phyloP scores from a whole-genome alignment of 2,329 filamentous ascomycete species.

The Podosphaera fusca region DNA sequence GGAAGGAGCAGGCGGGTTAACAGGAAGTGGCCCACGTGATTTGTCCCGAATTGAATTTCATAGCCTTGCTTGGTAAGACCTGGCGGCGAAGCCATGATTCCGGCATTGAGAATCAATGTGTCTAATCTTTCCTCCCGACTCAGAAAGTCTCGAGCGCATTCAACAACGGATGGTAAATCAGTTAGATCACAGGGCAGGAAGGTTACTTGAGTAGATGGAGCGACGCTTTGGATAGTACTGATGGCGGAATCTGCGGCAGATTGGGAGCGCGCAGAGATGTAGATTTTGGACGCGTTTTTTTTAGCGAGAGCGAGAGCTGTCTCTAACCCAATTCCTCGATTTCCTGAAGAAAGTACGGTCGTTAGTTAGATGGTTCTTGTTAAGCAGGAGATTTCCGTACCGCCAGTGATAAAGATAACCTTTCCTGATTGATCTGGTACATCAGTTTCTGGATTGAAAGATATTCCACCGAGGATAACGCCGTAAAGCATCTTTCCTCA shows the following conservation, averaged over 20 bases:
- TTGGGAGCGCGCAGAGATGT: constrained; percentile 18
- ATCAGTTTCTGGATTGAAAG: constrained; percentile 3
- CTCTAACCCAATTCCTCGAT: constrained; percentile 24
- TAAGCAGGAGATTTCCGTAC: background rate
- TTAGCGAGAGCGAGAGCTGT: constrained; percentile 19
- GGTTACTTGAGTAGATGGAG: constrained; percentile 4
- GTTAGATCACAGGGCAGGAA: constrained; percentile 19
- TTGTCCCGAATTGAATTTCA: constrained; percentile 25
- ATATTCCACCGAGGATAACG: background rate
- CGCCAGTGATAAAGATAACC: constrained; percentile 4
- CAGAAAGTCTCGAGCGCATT: constrained; percentile 19
- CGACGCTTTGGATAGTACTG: constrained; percentile 1
- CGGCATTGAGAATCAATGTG: constrained; percentile 24
- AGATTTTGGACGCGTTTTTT: constrained; percentile 19
- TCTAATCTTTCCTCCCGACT: constrained; percentile 19
- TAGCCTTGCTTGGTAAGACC: constrained; percentile 22
- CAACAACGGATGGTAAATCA: constrained; percentile 21
- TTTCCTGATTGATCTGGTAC: constrained; percentile 3
- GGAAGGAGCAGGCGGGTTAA: constrained; percentile 20
- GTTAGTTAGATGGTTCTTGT: background rate
- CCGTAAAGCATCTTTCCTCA: background rate
- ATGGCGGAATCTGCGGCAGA: constrained; percentile 15
- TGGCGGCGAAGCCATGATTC: constrained; percentile 20
- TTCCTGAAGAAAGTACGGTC: constrained; percentile 13
- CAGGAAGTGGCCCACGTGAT: constrained; percentile 26